Conservation (phyloP, 345 rosid genomes). For the Cardamine chenopodiifolia region DNA sequence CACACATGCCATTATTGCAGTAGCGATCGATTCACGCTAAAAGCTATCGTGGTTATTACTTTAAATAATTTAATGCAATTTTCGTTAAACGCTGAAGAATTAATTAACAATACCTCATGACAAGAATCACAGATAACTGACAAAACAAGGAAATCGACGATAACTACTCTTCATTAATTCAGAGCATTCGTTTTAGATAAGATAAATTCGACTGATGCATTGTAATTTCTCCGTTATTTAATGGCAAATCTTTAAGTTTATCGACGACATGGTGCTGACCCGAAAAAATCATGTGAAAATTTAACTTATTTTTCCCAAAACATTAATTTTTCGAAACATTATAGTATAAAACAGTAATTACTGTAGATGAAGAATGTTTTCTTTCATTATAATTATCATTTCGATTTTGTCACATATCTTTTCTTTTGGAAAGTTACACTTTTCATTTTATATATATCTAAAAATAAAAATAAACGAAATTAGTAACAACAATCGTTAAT, state of each 20-base stretch:
- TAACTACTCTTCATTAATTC: not conserved
- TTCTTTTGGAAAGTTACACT: too few relatives aligned
- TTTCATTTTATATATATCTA: not conserved
- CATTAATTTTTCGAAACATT: not conserved
- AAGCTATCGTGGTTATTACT: conserved; percentile 5
- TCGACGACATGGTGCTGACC: not conserved
- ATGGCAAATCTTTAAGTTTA: not conserved
- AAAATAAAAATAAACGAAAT: too few relatives aligned
- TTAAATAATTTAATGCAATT: not conserved
- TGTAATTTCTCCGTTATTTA: not conserved
- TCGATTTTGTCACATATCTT: too few relatives aligned
- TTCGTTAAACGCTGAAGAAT: conserved; percentile 3
- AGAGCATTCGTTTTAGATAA: conserved; percentile 27
- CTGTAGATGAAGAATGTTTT: too few relatives aligned
- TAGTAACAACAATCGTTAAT: not conserved
- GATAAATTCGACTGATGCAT: not conserved
- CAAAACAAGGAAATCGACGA: not conserved
- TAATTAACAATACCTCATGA: not conserved
- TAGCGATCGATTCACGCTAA: conserved; percentile 18
- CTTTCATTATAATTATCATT: too few relatives aligned
- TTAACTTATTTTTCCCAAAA: not conserved
- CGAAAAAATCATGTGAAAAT: not conserved
- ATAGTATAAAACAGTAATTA: not conserved
- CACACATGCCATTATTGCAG: conserved; percentile 32
- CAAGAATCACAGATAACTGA: not conserved